Evolutionary conservation across 208 protist species (phyloP).

Genomic region (Leishmania tarentolae): DNA sequence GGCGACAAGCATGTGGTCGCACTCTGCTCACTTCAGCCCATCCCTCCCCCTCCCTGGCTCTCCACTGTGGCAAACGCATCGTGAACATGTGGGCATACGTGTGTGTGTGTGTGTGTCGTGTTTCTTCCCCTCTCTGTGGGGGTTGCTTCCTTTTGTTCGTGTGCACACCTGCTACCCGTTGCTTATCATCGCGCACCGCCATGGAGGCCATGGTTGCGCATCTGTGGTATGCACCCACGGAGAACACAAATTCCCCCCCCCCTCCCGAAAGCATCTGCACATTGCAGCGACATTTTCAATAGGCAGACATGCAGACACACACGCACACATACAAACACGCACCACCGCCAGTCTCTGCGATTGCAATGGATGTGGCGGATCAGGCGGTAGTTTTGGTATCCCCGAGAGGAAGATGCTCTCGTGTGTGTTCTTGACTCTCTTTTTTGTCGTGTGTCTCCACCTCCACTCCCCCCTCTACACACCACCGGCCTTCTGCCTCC

Average conservation of each 20-base stretch:
- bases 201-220: not conserved
- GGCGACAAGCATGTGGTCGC: not conserved
- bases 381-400: not conserved
- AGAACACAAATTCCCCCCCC: constrained; percentile 2
- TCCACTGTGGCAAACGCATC: not conserved
- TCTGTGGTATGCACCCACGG: not conserved
- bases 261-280: not conserved
- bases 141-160: not conserved
- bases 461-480: not conserved
- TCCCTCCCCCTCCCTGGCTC: not conserved
- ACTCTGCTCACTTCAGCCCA: not conserved
- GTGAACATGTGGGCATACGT: not conserved
- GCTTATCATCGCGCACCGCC: not conserved
- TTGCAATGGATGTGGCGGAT: not conserved
- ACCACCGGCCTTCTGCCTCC: not conserved
- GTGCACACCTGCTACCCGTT: not conserved
- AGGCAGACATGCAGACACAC: not conserved
- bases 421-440: not conserved
- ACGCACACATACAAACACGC: not conserved
- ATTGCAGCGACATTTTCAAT: not conserved
- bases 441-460: not conserved
- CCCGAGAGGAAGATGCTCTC: not conserved
- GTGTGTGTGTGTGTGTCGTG: not conserved
- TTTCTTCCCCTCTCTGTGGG: not conserved
- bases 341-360: not conserved